Percentiles rank a stretch among this genome's conserved stretches.
These are phyloP conservation scores for Solanum infundibuliforme DNA, from an alignment of 257 asterid genomes.

Conservation along the genomic window DNA sequence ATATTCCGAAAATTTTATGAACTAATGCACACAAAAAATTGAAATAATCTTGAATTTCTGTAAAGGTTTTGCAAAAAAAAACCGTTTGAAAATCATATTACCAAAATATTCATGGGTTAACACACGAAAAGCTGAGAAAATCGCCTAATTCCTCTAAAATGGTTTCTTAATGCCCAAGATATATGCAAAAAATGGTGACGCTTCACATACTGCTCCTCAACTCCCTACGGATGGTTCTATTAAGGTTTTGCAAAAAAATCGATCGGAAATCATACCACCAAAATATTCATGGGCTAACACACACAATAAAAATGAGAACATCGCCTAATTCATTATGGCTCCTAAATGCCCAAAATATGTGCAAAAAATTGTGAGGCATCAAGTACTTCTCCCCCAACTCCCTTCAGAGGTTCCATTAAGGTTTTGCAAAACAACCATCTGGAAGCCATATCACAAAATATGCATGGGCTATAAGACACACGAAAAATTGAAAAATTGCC, in stretches of 20 bases:
- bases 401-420: background rate
- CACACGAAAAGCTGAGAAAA: background rate
- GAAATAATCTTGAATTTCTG: background rate
- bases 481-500: background rate
- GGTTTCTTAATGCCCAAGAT: background rate
- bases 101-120: background rate
- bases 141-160: no score
- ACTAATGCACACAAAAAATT: background rate
- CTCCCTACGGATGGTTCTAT: background rate
- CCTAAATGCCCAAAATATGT: background rate
- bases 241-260: background rate
- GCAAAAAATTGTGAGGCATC: background rate
- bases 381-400: background rate
- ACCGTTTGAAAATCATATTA: no score
- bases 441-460: background rate
- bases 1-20: background rate
- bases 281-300: background rate
- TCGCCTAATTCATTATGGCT: background rate
- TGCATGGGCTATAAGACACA: fast-evolving
- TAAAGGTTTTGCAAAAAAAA: background rate
- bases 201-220: background rate
- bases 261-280: fast-evolving
- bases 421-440: no score
- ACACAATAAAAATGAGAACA: no score
- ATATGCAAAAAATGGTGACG: background rate